These are phyloP conservation scores for Hypoxylon lienhwacheense DNA, from an alignment of 495 filamentous ascomycete species.

Conservation along the genomic window DNA sequence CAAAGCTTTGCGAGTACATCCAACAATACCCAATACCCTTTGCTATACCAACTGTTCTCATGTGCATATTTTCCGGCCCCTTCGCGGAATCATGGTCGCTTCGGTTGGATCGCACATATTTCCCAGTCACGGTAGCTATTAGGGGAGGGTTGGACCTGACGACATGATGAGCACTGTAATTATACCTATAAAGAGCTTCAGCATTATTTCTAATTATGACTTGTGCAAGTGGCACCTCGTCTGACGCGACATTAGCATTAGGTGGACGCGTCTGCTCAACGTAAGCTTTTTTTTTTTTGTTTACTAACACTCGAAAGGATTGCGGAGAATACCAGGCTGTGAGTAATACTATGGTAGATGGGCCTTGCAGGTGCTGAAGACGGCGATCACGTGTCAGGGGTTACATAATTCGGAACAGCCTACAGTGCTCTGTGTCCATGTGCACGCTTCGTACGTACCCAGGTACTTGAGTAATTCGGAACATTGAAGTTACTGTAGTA, in stretches of 20 bases:
- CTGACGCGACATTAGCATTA: background rate
- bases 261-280: slow-evolving; percentile 26
- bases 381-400: slow-evolving; percentile 32
- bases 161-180: slow-evolving; percentile 44
- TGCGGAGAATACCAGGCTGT: no score
- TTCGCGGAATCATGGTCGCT: slow-evolving; percentile 17
- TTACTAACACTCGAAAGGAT: slow-evolving; percentile 30
- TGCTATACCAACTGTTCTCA: slow-evolving; percentile 13
- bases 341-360: no score
- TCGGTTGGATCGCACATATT: slow-evolving; percentile 40
- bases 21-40: slow-evolving; percentile 27
- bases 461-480: no score
- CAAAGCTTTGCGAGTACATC: slow-evolving; percentile 15
- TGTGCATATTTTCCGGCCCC: slow-evolving; percentile 21
- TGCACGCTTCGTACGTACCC: no score
- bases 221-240: background rate
- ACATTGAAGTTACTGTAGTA: no score
- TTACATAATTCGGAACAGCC: no score
- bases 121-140: slow-evolving; percentile 25
- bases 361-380: slow-evolving; percentile 32
- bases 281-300: slow-evolving; percentile 14
- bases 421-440: no score
- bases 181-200: slow-evolving; percentile 38
- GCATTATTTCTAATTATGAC: slow-evolving; percentile 17
- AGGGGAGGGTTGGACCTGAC: slow-evolving; percentile 29